A percentile compares a stretch with the other conserved stretches of the same genome.
Evolutionary conservation across 2,329 filamentous ascomycete genomes (phyloP).

Genomic region (Cercospora sp.): DNA sequence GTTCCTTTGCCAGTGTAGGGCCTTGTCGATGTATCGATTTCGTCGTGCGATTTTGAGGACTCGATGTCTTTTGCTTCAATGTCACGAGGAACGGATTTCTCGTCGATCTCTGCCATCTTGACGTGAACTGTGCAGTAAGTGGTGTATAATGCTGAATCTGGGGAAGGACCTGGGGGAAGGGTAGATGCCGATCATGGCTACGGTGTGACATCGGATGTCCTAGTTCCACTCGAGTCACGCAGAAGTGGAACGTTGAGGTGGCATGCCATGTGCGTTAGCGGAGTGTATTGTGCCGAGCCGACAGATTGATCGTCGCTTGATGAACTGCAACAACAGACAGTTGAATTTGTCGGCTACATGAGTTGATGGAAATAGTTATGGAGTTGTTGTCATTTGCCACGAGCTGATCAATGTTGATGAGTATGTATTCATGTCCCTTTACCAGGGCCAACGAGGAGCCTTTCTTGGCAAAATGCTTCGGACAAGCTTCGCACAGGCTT

Average conservation of each 20-base stretch:
- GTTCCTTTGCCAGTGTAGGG: conserved; percentile 12
- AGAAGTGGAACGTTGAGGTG: not conserved
- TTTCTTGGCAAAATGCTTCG: not conserved
- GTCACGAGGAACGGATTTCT: not conserved
- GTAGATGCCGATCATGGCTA: not conserved
- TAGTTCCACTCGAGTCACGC: not conserved
- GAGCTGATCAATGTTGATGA: not conserved
- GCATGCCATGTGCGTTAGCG: not conserved
- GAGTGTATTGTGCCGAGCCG: conserved; percentile 2
- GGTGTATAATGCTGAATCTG: not conserved
- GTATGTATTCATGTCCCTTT: not conserved
- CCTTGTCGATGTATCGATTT: not conserved
- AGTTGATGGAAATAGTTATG: not conserved
- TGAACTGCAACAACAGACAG: not conserved
- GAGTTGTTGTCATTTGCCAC: too few relatives aligned
- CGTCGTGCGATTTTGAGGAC: not conserved
- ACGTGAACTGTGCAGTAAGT: not conserved
- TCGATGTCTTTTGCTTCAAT: not conserved
- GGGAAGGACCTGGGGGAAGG: not conserved
- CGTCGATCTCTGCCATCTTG: not conserved
- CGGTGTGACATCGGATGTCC: not conserved
- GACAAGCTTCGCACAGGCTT: not conserved
- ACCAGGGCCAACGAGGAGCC: not conserved
- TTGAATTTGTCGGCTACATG: not conserved
- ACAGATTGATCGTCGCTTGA: not conserved